phyloP scores from a whole-genome alignment of 176 grass and related monocot genomes.

The Alloteropsis semialata region DNA sequence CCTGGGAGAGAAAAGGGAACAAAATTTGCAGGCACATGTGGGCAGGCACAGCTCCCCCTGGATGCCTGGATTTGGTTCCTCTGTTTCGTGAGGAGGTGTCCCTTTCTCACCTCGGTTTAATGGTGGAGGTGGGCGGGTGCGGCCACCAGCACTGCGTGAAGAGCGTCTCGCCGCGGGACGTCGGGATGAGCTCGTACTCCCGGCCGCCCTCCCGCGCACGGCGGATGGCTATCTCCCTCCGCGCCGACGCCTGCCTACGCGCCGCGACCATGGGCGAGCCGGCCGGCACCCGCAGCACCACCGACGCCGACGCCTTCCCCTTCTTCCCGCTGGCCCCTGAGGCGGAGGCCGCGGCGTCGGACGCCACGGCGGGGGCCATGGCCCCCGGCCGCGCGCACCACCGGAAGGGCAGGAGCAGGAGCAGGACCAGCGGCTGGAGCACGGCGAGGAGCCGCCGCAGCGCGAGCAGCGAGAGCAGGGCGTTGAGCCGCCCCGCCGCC shows the following conservation, averaged over 20 bases:
- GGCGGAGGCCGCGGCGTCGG: conserved; percentile 20
- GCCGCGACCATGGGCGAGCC: conserved; percentile 41
- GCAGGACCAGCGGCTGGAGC: conserved; percentile 48
- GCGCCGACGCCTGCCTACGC: conserved; percentile 43
- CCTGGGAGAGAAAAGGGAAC: background rate
- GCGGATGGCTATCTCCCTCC: conserved; percentile 41
- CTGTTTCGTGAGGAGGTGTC: too few species aligned
- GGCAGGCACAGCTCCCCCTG: background rate
- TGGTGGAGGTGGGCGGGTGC: conserved; percentile 17
- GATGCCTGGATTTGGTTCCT: background rate
- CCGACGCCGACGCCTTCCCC: conserved; percentile 45
- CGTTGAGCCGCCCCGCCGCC: conserved; percentile 61
- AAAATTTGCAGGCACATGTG: background rate
- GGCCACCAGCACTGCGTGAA: conserved; percentile 87
- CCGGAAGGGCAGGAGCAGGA: conserved; percentile 61
- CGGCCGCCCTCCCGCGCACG: conserved; percentile 33
- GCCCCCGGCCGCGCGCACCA: conserved; percentile 19
- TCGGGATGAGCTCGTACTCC: conserved; percentile 64
- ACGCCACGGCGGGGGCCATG: background rate
- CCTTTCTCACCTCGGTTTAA: conserved; percentile 44
- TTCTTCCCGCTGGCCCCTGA: conserved; percentile 33
- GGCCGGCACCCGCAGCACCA: conserved; percentile 46
- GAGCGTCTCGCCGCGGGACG: conserved; percentile 60
- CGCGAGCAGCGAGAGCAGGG: conserved; percentile 56
- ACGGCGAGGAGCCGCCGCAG: conserved; percentile 53